phyloP scores from a whole-genome alignment of 148 eudicot genomes.

The Chenopodium quinoa region DNA sequence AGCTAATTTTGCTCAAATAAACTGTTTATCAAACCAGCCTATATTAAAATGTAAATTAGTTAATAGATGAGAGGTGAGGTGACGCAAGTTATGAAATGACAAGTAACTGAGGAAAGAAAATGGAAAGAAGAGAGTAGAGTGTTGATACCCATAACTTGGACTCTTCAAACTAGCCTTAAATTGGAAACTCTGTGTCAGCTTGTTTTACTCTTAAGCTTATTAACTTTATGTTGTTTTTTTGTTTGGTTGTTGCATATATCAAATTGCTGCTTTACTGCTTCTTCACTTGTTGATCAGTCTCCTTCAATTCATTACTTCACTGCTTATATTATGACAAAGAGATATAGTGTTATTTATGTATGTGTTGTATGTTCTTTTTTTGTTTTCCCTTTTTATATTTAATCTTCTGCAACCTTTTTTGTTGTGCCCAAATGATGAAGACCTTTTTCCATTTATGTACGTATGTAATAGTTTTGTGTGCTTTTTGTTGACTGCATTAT shows the following conservation, averaged over 20 bases:
- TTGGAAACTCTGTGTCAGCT: conserved; percentile 17
- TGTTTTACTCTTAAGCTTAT: neutral
- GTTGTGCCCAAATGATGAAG: neutral
- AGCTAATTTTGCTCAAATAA: too few relatives aligned
- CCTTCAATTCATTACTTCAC: neutral
- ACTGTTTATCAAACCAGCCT: too few relatives aligned
- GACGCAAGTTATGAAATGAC: neutral
- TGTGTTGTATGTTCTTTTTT: neutral
- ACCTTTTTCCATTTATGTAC: conserved; percentile 8
- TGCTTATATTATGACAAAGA: conserved; percentile 19
- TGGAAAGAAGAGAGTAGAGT: neutral
- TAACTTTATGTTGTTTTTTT: too few relatives aligned
- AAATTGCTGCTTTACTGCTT: neutral
- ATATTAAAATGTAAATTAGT: too few relatives aligned
- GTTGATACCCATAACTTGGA: conserved; percentile 16
- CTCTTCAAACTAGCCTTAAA: conserved; percentile 9
- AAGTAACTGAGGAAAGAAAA: neutral
- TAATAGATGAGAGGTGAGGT: too few relatives aligned
- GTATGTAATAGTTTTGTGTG: neutral
- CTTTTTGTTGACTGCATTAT: conserved; percentile 6
- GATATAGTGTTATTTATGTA: neutral
- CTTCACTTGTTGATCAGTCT: conserved; percentile 6
- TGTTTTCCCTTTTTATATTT: neutral
- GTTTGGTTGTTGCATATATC: too few relatives aligned
- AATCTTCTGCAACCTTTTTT: neutral